A percentile compares a stretch with the other conserved stretches of the same genome.
Conservation (phyloP, 2,329 filamentous ascomycete species). For the Neoarthrinium moseri region DNA sequence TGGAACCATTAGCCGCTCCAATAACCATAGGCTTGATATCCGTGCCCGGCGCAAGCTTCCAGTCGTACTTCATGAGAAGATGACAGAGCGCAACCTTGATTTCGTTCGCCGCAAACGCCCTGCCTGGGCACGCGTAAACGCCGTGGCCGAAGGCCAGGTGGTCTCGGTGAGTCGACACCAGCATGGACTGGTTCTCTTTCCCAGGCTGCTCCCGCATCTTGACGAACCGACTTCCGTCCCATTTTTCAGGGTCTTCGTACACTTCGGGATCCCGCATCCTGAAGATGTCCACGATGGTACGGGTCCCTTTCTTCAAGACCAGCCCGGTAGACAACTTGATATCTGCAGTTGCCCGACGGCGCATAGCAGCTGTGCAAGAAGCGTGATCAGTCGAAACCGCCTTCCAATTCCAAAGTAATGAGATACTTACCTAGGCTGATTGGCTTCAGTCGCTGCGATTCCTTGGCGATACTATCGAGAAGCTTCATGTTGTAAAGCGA, state of each 20-base stretch:
- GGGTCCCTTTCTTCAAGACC: neutral
- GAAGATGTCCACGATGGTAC: neutral
- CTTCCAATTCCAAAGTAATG: neutral
- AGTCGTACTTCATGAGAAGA: slow-evolving; percentile 1
- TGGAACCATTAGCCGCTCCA: too few species aligned
- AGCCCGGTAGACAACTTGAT: neutral
- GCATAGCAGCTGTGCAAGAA: neutral
- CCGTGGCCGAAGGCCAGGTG: slow-evolving; percentile 13
- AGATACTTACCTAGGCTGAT: neutral
- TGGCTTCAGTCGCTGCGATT: slow-evolving; percentile 4
- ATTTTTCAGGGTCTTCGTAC: neutral
- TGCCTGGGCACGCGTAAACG: slow-evolving; percentile 2
- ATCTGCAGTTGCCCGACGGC: neutral
- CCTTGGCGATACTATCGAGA: slow-evolving; percentile 4
- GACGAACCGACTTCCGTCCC: neutral
- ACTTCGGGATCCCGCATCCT: neutral
- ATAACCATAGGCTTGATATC: too few species aligned
- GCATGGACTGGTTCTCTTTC: slow-evolving; percentile 31
- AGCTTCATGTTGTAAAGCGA: slow-evolving; percentile 2
- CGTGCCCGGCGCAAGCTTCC: neutral
- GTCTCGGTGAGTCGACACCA: slow-evolving; percentile 32
- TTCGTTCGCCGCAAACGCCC: slow-evolving; percentile 5
- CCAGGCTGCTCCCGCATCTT: slow-evolving; percentile 16
- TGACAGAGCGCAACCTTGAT: neutral
- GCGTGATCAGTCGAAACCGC: neutral